These are phyloP conservation scores for Venturia nashicola DNA, from an alignment of 2,329 filamentous ascomycete genomes.

Conservation along the genomic window DNA sequence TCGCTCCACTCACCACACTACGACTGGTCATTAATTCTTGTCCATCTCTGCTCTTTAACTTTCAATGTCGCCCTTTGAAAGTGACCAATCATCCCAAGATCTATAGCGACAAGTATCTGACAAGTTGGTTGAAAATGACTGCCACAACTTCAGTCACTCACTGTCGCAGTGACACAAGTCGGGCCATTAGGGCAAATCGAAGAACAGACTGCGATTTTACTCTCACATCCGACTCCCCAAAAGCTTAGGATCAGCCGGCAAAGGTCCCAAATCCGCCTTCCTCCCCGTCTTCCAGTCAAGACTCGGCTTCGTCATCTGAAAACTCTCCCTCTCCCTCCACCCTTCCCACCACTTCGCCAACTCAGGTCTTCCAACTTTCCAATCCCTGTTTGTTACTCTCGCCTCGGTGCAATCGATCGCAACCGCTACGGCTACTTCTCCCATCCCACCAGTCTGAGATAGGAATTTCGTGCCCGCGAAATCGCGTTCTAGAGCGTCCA, in stretches of 20 bases:
- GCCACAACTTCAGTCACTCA: too few relatives aligned
- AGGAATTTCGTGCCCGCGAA: constrained; percentile 13
- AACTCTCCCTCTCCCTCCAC: constrained; percentile 17
- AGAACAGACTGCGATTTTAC: not conserved
- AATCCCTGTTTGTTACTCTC: constrained; percentile 13
- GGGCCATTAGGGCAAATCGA: not conserved
- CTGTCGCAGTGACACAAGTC: too few relatives aligned
- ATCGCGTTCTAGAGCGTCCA: constrained; percentile 18
- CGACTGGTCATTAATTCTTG: too few relatives aligned
- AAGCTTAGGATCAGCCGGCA: not conserved
- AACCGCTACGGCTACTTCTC: constrained; percentile 18
- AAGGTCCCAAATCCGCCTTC: not conserved
- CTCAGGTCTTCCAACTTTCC: constrained; percentile 14
- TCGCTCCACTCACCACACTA: too few relatives aligned
- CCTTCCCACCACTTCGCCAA: constrained; percentile 17
- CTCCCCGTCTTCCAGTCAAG: constrained; percentile 1
- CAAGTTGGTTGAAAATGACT: too few relatives aligned
- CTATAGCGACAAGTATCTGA: too few relatives aligned
- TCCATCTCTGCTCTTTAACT: too few relatives aligned
- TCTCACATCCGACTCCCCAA: not conserved
- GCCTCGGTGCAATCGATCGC: constrained; percentile 12
- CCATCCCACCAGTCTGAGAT: constrained; percentile 6
- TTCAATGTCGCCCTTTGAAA: too few relatives aligned
- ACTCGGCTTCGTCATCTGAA: constrained; percentile 11
- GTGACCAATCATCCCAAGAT: too few relatives aligned